These are phyloP conservation scores for Aspergillus awamori DNA, from an alignment of 2,329 filamentous ascomycete species.

Conservation along the genomic window DNA sequence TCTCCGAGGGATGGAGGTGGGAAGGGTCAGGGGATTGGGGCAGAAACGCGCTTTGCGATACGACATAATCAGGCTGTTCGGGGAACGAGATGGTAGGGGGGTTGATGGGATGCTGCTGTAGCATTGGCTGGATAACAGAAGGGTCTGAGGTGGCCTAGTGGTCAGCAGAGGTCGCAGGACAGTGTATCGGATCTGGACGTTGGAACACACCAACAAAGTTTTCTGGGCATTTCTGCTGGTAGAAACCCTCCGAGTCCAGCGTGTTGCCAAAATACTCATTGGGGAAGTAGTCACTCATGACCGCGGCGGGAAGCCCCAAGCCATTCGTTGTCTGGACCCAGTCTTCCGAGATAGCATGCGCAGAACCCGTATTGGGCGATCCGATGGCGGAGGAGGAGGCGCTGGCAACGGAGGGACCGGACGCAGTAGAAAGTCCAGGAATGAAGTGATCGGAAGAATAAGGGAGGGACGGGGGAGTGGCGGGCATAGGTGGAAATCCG, in stretches of 20 bases:
- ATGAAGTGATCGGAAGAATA: conserved; percentile 47
- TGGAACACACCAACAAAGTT: conserved; percentile 37
- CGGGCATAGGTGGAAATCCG: conserved; percentile 33
- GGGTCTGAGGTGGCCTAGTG: conserved; percentile 51
- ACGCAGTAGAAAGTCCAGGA: conserved; percentile 64
- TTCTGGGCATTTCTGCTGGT: conserved; percentile 47
- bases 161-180: background rate
- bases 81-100: conserved; percentile 37
- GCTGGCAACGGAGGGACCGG: conserved; percentile 59
- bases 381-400: conserved; percentile 68
- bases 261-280: conserved; percentile 52
- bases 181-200: background rate
- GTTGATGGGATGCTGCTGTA: conserved; percentile 33
- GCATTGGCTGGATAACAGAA: conserved; percentile 58
- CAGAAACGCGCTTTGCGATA: conserved; percentile 34
- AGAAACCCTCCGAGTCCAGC: conserved; percentile 48
- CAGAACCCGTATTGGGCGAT: conserved; percentile 66
- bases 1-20: conserved; percentile 34
- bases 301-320: conserved; percentile 65
- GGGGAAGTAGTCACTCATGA: conserved; percentile 62
- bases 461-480: conserved; percentile 37
- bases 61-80: conserved; percentile 35
- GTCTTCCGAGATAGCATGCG: conserved; percentile 61
- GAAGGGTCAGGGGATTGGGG: conserved; percentile 42
- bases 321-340: conserved; percentile 59